Evolutionary conservation across 257 asterid genomes (phyloP).

Genomic region (Solanum gracilifrons): DNA sequence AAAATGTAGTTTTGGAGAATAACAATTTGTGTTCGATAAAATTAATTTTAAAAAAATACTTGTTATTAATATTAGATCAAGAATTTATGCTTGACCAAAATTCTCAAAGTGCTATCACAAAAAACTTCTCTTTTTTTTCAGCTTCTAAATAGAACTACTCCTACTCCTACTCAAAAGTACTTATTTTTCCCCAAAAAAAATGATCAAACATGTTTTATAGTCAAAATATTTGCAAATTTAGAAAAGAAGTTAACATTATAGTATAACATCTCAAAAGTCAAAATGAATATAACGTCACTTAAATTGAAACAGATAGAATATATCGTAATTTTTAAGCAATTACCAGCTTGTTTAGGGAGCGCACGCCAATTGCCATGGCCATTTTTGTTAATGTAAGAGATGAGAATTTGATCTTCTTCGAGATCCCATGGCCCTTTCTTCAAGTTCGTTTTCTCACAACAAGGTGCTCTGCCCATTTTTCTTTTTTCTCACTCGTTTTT

Average conservation of each 20-base stretch:
- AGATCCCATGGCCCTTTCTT: background rate
- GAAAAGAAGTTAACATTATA: background rate
- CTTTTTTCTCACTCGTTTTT: background rate
- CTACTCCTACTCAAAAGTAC: background rate
- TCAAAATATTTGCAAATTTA: background rate
- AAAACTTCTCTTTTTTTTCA: background rate
- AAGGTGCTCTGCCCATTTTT: background rate
- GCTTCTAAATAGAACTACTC: background rate
- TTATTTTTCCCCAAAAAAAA: background rate
- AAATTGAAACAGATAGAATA: background rate
- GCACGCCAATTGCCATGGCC: background rate
- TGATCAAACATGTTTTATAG: background rate
- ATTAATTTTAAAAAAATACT: background rate
- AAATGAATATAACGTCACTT: background rate
- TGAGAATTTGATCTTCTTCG: background rate
- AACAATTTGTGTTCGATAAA: background rate
- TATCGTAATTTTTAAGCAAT: background rate
- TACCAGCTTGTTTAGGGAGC: background rate
- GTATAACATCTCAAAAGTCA: background rate
- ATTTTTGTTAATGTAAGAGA: background rate
- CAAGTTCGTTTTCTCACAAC: background rate
- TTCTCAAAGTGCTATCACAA: background rate
- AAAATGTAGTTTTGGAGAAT: background rate
- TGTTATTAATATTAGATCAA: background rate
- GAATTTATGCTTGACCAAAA: background rate